phyloP scores from a whole-genome alignment of 257 asterid genomes.

The Lavandula angustifolia region DNA sequence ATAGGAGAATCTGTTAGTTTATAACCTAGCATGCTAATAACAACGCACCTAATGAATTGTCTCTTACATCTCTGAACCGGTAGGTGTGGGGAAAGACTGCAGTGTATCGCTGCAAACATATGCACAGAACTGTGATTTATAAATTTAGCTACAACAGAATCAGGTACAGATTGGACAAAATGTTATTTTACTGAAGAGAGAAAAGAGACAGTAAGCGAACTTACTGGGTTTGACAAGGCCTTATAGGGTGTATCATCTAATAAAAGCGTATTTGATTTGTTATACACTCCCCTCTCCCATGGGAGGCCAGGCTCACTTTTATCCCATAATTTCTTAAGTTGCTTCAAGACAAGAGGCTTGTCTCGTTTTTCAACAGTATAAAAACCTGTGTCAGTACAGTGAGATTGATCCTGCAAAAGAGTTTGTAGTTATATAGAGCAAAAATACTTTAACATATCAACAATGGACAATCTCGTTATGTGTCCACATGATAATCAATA shows the following conservation, averaged over 20 bases:
- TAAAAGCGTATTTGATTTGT: slow-evolving; percentile 78
- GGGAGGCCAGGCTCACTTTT: slow-evolving; percentile 66
- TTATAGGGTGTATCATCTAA: slow-evolving; percentile 85
- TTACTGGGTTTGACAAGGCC: slow-evolving; percentile 81
- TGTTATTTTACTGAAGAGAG: slow-evolving; percentile 9
- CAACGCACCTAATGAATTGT: slow-evolving; percentile 70
- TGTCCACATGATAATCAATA: slow-evolving; percentile 9
- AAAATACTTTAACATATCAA: slow-evolving; percentile 6
- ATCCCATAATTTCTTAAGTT: slow-evolving; percentile 76
- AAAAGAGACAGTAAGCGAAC: slow-evolving; percentile 33
- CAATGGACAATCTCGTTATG: slow-evolving; percentile 3
- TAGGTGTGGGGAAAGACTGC: slow-evolving; percentile 74
- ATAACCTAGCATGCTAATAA: neutral
- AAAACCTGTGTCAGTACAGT: slow-evolving; percentile 62
- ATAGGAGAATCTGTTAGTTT: neutral
- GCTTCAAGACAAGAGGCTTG: slow-evolving; percentile 79
- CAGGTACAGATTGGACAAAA: slow-evolving; percentile 24
- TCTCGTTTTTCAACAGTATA: slow-evolving; percentile 53
- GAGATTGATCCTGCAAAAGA: slow-evolving; percentile 74
- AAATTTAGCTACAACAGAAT: too few relatives aligned
- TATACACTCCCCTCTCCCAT: slow-evolving; percentile 75
- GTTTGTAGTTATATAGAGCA: slow-evolving; percentile 17
- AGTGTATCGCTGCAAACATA: slow-evolving; percentile 55
- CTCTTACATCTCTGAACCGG: slow-evolving; percentile 44
- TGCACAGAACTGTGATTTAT: slow-evolving; percentile 32